Conservation (phyloP, 1,139 yeast species). For the Blastobotrys indianensis region DNA sequence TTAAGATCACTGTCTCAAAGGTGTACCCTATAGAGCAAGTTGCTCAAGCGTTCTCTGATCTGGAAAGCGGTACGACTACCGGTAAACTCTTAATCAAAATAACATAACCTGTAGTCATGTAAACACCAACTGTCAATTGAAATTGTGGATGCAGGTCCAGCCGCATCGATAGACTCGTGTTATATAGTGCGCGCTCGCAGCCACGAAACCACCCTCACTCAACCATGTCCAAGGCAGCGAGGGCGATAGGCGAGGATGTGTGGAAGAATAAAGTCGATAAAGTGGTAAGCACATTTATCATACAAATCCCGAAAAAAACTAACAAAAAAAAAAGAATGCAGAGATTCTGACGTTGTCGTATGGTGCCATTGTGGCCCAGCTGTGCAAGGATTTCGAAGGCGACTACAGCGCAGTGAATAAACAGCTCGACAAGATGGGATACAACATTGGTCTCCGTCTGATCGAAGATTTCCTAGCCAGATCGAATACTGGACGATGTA, state of each 20-base stretch:
- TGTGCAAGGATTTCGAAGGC: conserved; percentile 74
- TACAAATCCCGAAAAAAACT: not conserved
- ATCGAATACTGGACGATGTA: conserved; percentile 78
- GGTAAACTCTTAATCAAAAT: conserved; percentile 58
- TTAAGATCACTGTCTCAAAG: conserved; percentile 49
- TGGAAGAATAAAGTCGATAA: conserved; percentile 90
- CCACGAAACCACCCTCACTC: too few relatives aligned
- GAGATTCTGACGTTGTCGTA: conserved; percentile 89
- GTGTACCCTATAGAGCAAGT: conserved; percentile 60
- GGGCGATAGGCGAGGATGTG: conserved; percentile 75
- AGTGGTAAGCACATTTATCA: conserved; percentile 47
- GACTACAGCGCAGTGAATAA: conserved; percentile 75
- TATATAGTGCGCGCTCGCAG: too few relatives aligned
- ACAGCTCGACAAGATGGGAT: conserved; percentile 90
- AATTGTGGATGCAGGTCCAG: too few relatives aligned
- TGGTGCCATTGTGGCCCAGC: conserved; percentile 91
- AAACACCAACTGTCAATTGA: too few relatives aligned
- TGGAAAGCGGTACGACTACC: conserved; percentile 68
- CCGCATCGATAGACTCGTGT: too few relatives aligned
- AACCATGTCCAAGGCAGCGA: conserved; percentile 47
- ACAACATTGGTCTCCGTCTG: conserved; percentile 83
- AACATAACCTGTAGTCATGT: too few relatives aligned
- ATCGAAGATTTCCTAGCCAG: conserved; percentile 91
- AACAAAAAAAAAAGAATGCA: conserved; percentile 47
- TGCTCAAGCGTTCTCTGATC: conserved; percentile 52